Base-by-base conservation (phyloP, 31 red algal genomes). In the Porphyra umbilicalis region DNA sequence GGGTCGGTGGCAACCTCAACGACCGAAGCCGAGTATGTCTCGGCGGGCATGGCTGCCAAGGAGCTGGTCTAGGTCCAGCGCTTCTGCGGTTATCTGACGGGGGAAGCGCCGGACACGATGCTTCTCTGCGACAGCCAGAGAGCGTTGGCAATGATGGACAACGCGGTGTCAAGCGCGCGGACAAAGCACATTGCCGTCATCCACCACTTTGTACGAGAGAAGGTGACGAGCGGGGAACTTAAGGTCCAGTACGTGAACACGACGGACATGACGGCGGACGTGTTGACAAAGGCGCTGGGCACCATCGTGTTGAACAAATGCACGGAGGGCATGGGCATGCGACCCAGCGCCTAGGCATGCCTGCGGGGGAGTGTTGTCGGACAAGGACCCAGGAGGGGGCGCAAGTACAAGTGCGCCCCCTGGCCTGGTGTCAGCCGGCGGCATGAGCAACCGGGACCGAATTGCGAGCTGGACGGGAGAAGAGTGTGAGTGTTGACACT, bases 1-100 rank as follows among this genome's bases (percentile, higher is more conserved):
- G 35, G n/a, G 31, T 4, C 81, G 10, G 1, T 75, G 30, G 3
- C 86, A 9, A 38, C 83, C 18, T 88, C 80, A 44, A 89, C 81
- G 68, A 31, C 81, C 9, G 86, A 89, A 40, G 86, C 86, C 9
- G 80, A 89, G 33, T 89, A 83, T 39, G 29, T 35, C 81, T 33
- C 81, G 0, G 0, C 71, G 16, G 82, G 77, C 16, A 82, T 78
- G 35, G 67, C 30, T 4, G 80, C 81, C 5, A 18, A 36, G 7
- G 30, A 83, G 29, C 15, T 57, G 8, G 10, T 0, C n/a, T 83
- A 82, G 81, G 0, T 84, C 7, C 32, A 32, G 14, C 1, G 79
- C n/a, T 36, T 89, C 29, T 29, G 77, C 6, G 20, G 35, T 33
- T 80, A 84, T 10, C 39, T 83, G 68, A 0, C 33, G 6, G 18